Evolutionary conservation across 129 eudicot genomes (phyloP).

Genomic region (Saussurea involucrata): DNA sequence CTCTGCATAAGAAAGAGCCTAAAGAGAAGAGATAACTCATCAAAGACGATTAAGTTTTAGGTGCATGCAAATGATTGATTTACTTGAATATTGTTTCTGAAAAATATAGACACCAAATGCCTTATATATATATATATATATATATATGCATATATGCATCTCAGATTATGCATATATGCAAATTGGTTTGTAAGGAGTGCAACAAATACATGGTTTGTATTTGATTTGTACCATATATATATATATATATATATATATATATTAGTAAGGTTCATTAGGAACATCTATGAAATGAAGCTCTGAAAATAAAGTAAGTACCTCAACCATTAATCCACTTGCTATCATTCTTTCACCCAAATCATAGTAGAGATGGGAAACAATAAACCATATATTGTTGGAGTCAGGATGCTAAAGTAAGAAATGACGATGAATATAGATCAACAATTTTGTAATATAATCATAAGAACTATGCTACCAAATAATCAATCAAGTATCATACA

Average conservation of each 20-base stretch:
- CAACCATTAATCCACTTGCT: background rate
- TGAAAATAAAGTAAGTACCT: background rate
- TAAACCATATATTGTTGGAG: background rate
- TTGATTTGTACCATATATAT: too few relatives aligned
- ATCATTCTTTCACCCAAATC: background rate
- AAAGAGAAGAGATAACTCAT: background rate
- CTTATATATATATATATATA: too few relatives aligned
- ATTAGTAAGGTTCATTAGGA: background rate
- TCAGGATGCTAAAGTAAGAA: background rate
- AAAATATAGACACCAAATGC: too few relatives aligned
- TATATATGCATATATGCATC: too few relatives aligned
- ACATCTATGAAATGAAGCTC: background rate
- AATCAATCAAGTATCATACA: background rate
- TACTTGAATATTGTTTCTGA: too few relatives aligned
- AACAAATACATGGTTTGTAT: too few relatives aligned
- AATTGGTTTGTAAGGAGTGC: too few relatives aligned
- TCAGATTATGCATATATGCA: too few relatives aligned
- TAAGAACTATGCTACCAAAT: background rate
- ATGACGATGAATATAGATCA: background rate
- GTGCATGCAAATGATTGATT: too few relatives aligned
- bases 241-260: too few relatives aligned
- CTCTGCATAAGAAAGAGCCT: conserved; percentile 66
- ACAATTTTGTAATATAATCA: background rate
- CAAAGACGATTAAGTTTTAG: background rate
- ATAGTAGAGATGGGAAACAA: background rate